Evolutionary conservation across 169 alveolate species (phyloP).

Genomic region (Cystoisospora suis): DNA sequence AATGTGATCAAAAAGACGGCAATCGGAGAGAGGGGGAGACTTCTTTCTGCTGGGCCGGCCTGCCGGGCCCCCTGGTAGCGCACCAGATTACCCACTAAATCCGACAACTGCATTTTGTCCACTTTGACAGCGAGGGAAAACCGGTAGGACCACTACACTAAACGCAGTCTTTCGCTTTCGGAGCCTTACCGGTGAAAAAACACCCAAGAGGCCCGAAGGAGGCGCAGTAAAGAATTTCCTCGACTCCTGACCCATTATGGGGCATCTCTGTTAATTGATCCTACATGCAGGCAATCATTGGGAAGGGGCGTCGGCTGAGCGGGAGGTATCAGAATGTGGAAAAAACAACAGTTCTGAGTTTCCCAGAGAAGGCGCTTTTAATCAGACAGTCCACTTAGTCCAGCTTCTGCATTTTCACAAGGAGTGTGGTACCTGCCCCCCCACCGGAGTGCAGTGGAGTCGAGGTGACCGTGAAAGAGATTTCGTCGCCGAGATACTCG

Average conservation of each 20-base stretch:
- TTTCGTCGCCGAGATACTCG: background rate
- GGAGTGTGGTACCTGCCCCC: background rate
- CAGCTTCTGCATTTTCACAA: background rate
- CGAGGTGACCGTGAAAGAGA: background rate
- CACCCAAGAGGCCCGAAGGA: background rate
- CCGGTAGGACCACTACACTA: background rate
- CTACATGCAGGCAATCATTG: too few relatives aligned
- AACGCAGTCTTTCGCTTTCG: background rate
- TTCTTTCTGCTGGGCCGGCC: background rate
- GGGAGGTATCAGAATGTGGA: background rate
- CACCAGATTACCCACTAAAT: background rate
- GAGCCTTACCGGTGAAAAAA: slow-evolving; percentile 14
- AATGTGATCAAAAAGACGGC: background rate
- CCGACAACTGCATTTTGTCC: background rate
- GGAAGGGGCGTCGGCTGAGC: too few relatives aligned
- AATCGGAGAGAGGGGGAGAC: background rate
- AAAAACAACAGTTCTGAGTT: background rate
- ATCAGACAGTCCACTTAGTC: background rate
- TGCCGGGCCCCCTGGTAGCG: background rate
- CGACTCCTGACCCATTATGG: background rate
- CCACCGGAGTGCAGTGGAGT: background rate
- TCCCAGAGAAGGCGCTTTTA: too few relatives aligned
- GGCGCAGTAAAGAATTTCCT: background rate
- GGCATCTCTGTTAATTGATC: background rate
- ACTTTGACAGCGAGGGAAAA: background rate